Base-by-base conservation (phyloP, 2,329 filamentous ascomycete species). In the Cordyceps cateniannulata region DNA sequence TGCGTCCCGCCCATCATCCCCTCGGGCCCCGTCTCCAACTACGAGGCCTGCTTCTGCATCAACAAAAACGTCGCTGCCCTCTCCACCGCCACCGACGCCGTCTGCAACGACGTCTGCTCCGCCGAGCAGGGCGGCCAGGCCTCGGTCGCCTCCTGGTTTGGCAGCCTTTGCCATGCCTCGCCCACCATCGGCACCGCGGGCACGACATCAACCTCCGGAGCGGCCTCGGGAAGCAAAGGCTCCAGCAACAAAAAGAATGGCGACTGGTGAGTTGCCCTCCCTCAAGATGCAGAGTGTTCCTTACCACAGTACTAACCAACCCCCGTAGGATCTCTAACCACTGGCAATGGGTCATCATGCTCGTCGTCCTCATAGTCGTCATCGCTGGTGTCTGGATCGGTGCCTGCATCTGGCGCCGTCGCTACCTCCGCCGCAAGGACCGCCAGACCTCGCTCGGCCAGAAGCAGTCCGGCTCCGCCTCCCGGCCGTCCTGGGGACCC, bases 301-400 rank as follows among this genome's bases (percentile, higher is more conserved):
- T 29, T 22, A 1, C 16, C 20, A 3, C 16, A 32, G 16, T 25
- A 10, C 8, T 20, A 22, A 12, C 58, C 51, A 16, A 47, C 45
- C 20, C 14, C 14, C 24, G 6, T 63, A 91, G 89, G 88, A 75
- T 90, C 54, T 79, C 81, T 8, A 80, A 77, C 29, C 90, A 93
- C 72, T 91, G 84, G 78, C 81, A 86, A 76, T 96, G 90, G 90
- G 84, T 96, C 50, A 80, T 93, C 64, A 91, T 95, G 81, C 79
- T 95, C 58, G 86, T 91, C 65, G 77, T 93, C 63, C 80, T 96
- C 29, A 81, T 87, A 48, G 77, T 93, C 62, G 87, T 79, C 58
- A 89, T 96, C 63, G 75, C 81, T 16, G 78, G 79, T 61, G 82
- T 91, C 68, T 89, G 87, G 79, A 75, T 88, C 44, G 79, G 83